phyloP scores from a whole-genome alignment of 2,329 filamentous ascomycete genomes.

The Ophiostoma triangulosporum region DNA sequence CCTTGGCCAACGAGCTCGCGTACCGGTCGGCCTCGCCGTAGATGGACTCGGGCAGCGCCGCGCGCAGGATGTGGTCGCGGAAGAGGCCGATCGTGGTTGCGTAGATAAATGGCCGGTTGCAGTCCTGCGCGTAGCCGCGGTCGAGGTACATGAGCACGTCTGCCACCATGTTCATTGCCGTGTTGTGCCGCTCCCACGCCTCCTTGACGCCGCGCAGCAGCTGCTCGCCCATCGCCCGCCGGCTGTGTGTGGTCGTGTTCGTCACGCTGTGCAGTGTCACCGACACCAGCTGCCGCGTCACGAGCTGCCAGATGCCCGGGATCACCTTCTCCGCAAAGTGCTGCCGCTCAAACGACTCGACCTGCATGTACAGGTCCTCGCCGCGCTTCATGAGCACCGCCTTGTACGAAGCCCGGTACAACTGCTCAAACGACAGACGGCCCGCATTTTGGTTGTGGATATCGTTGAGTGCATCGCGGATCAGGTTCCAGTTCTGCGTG shows the following conservation, averaged over 20 bases:
- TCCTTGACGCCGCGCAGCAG: conserved; percentile 65
- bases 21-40: conserved; percentile 3
- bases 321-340: conserved; percentile 71
- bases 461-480: conserved; percentile 64
- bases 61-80: conserved; percentile 68
- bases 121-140: conserved; percentile 62
- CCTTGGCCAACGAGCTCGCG: neutral
- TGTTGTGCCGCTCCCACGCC: conserved; percentile 79
- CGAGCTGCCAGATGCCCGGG: conserved; percentile 53
- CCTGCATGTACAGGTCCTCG: conserved; percentile 63
- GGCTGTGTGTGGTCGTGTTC: conserved; percentile 59
- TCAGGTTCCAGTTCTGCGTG: conserved; percentile 67
- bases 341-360: conserved; percentile 65
- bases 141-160: conserved; percentile 88
- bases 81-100: conserved; percentile 76
- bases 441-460: conserved; percentile 91
- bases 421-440: conserved; percentile 79
- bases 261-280: conserved; percentile 43
- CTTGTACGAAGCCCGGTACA: conserved; percentile 89
- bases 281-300: conserved; percentile 52
- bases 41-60: conserved; percentile 18
- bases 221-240: conserved; percentile 65
- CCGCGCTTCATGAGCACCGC: conserved; percentile 84
- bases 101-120: conserved; percentile 64
- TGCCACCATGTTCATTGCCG: conserved; percentile 77